Evolutionary conservation across 1,139 yeast species (phyloP).

Genomic region (Yamadazyma spencermartinsiae): DNA sequence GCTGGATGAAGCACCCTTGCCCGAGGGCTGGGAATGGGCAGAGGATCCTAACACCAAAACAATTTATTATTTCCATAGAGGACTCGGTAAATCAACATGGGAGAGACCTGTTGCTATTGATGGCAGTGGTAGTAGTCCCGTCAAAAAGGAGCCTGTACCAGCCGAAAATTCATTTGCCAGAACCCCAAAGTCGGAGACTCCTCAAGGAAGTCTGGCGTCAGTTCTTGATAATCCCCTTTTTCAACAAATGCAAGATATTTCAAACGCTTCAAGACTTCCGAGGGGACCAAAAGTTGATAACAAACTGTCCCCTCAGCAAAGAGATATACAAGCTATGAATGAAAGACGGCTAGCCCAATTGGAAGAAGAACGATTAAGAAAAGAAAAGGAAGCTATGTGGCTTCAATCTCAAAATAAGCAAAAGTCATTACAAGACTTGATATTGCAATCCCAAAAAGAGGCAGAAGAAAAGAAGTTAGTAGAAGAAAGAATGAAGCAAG

Average conservation of each 20-base stretch:
- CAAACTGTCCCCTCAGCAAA: conserved; percentile 3
- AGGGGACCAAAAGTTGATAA: conserved; percentile 4
- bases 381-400: conserved; percentile 34
- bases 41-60: conserved; percentile 39
- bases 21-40: conserved; percentile 57
- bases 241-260: conserved; percentile 2
- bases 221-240: not conserved
- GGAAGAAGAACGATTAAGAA: conserved; percentile 37
- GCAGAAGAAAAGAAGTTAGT: conserved; percentile 20
- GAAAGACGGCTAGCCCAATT: conserved; percentile 26
- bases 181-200: not conserved
- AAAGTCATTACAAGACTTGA: conserved; percentile 36
- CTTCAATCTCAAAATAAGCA: conserved; percentile 34
- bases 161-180: not conserved
- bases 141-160: conserved; percentile 1
- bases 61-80: conserved; percentile 56
- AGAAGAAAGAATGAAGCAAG: conserved; percentile 14
- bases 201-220: conserved; percentile 2
- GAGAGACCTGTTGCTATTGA: conserved; percentile 25
- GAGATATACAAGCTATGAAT: conserved; percentile 6
- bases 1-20: conserved; percentile 30
- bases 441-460: conserved; percentile 35
- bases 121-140: conserved; percentile 13
- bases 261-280: conserved; percentile 2
- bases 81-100: conserved; percentile 55